Conservation (phyloP, 2,329 filamentous ascomycete species). For the Ophiognomonia clavigignenti-juglandacearum region DNA sequence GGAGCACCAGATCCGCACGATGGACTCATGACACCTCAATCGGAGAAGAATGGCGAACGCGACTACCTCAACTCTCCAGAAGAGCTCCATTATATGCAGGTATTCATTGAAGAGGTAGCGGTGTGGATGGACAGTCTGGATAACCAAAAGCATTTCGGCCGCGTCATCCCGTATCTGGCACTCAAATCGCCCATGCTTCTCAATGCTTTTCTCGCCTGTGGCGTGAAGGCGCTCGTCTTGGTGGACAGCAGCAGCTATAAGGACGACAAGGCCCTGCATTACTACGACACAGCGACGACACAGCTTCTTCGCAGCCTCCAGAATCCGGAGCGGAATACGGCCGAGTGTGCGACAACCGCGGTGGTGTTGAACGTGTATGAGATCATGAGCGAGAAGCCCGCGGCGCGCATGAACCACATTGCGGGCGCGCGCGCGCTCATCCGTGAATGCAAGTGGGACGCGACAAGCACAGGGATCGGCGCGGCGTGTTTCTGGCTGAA, state of each 20-base stretch:
- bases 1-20: conserved; percentile 31
- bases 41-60: conserved; percentile 37
- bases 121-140: conserved; percentile 95
- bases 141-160: conserved; percentile 78
- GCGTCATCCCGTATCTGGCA: conserved; percentile 76
- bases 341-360: conserved; percentile 80
- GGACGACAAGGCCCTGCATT: conserved; percentile 72
- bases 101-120: conserved; percentile 85
- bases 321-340: conserved; percentile 78
- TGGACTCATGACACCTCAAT: conserved; percentile 35
- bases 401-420: conserved; percentile 84
- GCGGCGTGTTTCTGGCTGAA: conserved; percentile 94
- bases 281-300: conserved; percentile 81
- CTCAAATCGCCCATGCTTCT: conserved; percentile 81
- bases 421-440: conserved; percentile 80
- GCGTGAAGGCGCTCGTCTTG: conserved; percentile 73
- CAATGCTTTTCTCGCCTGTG: conserved; percentile 84
- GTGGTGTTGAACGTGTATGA: conserved; percentile 90
- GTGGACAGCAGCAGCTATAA: conserved; percentile 61
- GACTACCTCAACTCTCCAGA: conserved; percentile 69
- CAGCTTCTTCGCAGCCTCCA: conserved; percentile 72
- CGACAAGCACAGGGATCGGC: conserved; percentile 71
- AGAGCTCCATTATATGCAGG: conserved; percentile 84
- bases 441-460: conserved; percentile 86
- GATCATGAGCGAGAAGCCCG: conserved; percentile 77